Percentiles rank a stretch among this genome's conserved stretches.
Evolutionary conservation across 2,329 filamentous ascomycete genomes (phyloP).

Genomic region (Domatiomyces catenatus): DNA sequence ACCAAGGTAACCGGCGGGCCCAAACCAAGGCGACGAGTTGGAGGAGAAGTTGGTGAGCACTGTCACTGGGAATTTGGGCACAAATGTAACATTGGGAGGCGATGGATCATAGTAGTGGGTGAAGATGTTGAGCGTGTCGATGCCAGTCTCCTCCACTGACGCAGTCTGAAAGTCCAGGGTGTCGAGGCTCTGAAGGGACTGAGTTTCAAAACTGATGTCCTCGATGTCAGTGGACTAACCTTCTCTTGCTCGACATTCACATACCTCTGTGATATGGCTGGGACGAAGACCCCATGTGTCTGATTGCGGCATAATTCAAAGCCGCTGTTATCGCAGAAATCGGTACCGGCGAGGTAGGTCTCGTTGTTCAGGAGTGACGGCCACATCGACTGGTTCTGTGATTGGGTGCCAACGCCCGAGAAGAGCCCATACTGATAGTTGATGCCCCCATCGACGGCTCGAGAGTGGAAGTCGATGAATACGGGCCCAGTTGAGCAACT

Average conservation of each 20-base stretch:
- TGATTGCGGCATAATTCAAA: slow-evolving; percentile 12
- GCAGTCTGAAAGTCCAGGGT: slow-evolving; percentile 25
- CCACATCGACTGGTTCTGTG: slow-evolving; percentile 32
- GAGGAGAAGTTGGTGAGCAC: slow-evolving; percentile 13
- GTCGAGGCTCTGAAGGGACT: slow-evolving; percentile 1
- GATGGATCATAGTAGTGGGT: slow-evolving; percentile 16
- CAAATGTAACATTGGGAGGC: slow-evolving; percentile 7
- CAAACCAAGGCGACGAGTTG: slow-evolving; percentile 11
- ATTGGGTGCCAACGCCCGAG: slow-evolving; percentile 28
- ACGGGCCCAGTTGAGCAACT: slow-evolving; percentile 20
- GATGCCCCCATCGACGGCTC: slow-evolving; percentile 26
- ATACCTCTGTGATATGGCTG: slow-evolving; percentile 11
- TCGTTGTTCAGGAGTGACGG: slow-evolving; percentile 29
- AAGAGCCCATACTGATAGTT: slow-evolving; percentile 31
- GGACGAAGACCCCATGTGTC: slow-evolving; percentile 11
- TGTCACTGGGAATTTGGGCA: slow-evolving; percentile 12
- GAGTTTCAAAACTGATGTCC: not conserved
- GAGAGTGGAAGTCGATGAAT: slow-evolving; percentile 31
- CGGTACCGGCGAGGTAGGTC: slow-evolving; percentile 23
- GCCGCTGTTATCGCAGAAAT: slow-evolving; percentile 24
- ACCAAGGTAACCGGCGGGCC: slow-evolving; percentile 20
- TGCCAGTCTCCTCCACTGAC: slow-evolving; percentile 26
- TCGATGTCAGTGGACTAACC: not conserved
- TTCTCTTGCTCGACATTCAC: not conserved
- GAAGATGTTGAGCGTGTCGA: slow-evolving; percentile 16